Conservation (phyloP, 805 yeast genomes). For the Wickerhamomyces bisporus region DNA sequence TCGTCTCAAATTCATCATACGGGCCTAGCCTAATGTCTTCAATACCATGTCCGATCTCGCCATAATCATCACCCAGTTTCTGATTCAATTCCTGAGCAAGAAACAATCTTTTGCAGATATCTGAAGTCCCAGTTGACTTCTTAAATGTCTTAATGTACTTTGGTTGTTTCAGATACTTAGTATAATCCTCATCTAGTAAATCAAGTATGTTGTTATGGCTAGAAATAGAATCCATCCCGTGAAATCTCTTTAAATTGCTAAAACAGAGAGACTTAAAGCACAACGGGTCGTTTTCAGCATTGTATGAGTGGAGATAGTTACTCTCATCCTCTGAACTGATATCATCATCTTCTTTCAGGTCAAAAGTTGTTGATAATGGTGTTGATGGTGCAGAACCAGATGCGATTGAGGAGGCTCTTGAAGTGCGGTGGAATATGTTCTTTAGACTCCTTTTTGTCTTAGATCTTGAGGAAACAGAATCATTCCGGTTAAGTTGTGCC, state of each 20-base stretch:
- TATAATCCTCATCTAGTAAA: conserved; percentile 30
- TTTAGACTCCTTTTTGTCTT: neutral
- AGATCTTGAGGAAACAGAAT: neutral
- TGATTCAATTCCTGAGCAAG: conserved; percentile 58
- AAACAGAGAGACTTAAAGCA: conserved; percentile 6
- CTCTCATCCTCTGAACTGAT: conserved; percentile 16
- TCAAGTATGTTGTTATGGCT: conserved; percentile 12
- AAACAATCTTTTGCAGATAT: conserved; percentile 46
- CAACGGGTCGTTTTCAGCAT: conserved; percentile 14
- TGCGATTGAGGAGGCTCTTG: neutral
- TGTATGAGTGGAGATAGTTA: conserved; percentile 10
- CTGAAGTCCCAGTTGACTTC: conserved; percentile 41
- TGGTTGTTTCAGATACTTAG: conserved; percentile 44
- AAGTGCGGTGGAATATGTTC: neutral
- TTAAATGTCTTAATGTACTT: conserved; percentile 47
- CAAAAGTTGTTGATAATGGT: neutral
- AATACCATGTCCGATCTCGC: neutral
- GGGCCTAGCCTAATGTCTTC: conserved; percentile 4
- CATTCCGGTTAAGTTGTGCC: too few species aligned
- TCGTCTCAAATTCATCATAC: conserved; percentile 4
- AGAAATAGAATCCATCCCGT: neutral
- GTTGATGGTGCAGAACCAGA: neutral
- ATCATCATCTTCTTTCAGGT: conserved; percentile 3
- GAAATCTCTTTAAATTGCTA: neutral
- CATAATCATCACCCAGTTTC: neutral